phyloP scores from a whole-genome alignment of 352 stramenopile species.

The Phytopythium chamaehyphon region DNA sequence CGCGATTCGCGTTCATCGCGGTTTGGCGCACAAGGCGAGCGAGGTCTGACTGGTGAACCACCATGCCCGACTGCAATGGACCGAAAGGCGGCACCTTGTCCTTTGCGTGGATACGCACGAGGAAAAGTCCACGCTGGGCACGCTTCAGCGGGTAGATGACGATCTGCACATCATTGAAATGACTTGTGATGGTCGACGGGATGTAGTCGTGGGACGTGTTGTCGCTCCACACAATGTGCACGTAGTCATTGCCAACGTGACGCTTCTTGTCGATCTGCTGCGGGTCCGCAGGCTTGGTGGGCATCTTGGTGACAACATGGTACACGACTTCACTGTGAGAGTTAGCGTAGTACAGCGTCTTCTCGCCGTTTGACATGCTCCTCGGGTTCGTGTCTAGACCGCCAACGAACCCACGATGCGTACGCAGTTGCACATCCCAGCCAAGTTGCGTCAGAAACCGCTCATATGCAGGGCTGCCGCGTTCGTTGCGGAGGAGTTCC shows the following conservation, averaged over 20 bases:
- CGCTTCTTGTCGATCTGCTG: slow-evolving; percentile 90
- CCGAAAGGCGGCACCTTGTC: slow-evolving; percentile 79
- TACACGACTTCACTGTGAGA: slow-evolving; percentile 86
- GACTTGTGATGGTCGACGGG: slow-evolving; percentile 82
- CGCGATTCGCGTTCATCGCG: slow-evolving; percentile 85
- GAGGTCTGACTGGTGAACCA: slow-evolving; percentile 67
- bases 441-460: slow-evolving; percentile 70
- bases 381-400: slow-evolving; percentile 78
- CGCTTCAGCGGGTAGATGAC: slow-evolving; percentile 76
- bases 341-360: slow-evolving; percentile 77
- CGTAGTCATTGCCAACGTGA: slow-evolving; percentile 86
- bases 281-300: slow-evolving; percentile 65
- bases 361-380: slow-evolving; percentile 70
- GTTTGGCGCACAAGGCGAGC: slow-evolving; percentile 77
- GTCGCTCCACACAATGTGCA: slow-evolving; percentile 86
- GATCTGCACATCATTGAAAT: slow-evolving; percentile 88
- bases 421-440: slow-evolving; percentile 69
- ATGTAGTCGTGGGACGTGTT: slow-evolving; percentile 75
- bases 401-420: slow-evolving; percentile 69
- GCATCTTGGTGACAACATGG: slow-evolving; percentile 87
- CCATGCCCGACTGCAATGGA: slow-evolving; percentile 79
- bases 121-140: slow-evolving; percentile 58
- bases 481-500: slow-evolving; percentile 77
- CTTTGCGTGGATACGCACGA: slow-evolving; percentile 80
- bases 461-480: slow-evolving; percentile 60